These are phyloP conservation scores for Chalaropsis thielavioides DNA, from an alignment of 2,329 filamentous ascomycete species.

Conservation along the genomic window DNA sequence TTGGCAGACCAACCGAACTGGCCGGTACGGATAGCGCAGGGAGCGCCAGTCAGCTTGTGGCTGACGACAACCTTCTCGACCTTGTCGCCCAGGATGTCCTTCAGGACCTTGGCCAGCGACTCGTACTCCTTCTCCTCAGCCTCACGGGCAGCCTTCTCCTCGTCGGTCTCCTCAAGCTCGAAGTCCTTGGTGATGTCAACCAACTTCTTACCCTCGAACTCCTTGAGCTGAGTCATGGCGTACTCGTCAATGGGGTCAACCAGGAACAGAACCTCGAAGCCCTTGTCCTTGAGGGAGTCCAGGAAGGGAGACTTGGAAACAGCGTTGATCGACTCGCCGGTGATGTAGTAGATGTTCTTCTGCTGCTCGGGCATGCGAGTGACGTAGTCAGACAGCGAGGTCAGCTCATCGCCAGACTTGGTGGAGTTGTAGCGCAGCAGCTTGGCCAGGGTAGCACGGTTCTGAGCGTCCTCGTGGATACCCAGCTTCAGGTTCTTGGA, in stretches of 20 bases:
- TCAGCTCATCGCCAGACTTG: conserved; percentile 93
- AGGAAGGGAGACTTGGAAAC: conserved; percentile 98
- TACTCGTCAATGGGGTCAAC: conserved; percentile 99
- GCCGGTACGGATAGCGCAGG: conserved; percentile 97
- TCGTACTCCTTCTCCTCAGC: conserved; percentile 97
- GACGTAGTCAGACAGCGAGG: conserved; percentile 92
- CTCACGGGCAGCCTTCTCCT: conserved; percentile 96
- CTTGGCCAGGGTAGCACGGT: conserved; percentile 85
- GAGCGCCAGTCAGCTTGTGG: conserved; percentile 88
- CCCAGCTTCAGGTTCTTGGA: conserved; percentile 99
- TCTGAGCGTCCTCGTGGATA: conserved; percentile 99
- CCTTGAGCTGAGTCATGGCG: conserved; percentile 98
- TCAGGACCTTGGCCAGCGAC: conserved; percentile 83
- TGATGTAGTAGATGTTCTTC: conserved; percentile 99
- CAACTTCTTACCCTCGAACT: conserved; percentile 99
- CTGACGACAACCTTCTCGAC: conserved; percentile 99
- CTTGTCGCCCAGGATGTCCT: conserved; percentile 98
- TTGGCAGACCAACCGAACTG: conserved; percentile 99
- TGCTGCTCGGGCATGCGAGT: conserved; percentile 99
- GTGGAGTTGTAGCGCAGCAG: conserved; percentile 97
- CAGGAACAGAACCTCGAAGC: conserved; percentile 98
- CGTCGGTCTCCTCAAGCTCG: conserved; percentile 98
- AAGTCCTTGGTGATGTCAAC: conserved; percentile 99
- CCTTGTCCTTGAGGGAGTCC: conserved; percentile 95
- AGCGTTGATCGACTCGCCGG: conserved; percentile 96